Evolutionary conservation across 1,139 yeast genomes (phyloP).

Genomic region (Yamadazyma atlantica): DNA sequence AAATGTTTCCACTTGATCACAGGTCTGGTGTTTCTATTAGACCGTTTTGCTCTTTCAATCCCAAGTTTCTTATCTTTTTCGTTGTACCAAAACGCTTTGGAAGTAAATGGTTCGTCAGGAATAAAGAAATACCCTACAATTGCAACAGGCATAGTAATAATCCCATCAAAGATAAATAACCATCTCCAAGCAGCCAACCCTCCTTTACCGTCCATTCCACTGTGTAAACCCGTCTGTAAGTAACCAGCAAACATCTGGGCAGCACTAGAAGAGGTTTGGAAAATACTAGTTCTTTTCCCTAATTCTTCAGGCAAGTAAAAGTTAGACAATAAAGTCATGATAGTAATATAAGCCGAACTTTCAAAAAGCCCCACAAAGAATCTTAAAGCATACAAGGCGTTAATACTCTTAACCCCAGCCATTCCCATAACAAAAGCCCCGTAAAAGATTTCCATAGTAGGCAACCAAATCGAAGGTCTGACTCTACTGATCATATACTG

Average conservation of each 20-base stretch:
- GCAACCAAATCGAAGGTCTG: conserved; percentile 18
- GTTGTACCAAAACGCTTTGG: conserved; percentile 14
- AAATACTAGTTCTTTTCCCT: conserved; percentile 17
- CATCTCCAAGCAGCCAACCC: conserved; percentile 37
- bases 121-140: conserved; percentile 22
- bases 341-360: conserved; percentile 16
- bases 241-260: conserved; percentile 34
- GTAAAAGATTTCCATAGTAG: conserved; percentile 13
- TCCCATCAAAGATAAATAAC: conserved; percentile 34
- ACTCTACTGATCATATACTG: conserved; percentile 13
- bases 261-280: conserved; percentile 15
- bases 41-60: conserved; percentile 10
- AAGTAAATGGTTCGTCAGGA: conserved; percentile 12
- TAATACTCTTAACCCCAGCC: conserved; percentile 12
- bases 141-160: conserved; percentile 29
- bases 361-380: conserved; percentile 17
- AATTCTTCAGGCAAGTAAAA: conserved; percentile 18
- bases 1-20: conserved; percentile 8
- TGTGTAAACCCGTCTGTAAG: conserved; percentile 29
- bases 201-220: conserved; percentile 23
- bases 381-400: conserved; percentile 14
- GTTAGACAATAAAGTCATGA: conserved; percentile 15
- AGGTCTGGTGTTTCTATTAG: conserved; percentile 13
- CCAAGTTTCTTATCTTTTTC: conserved; percentile 12
- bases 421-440: conserved; percentile 14